These are phyloP conservation scores for Coccomyxa subellipsoidea DNA, from an alignment of 163 green algal species.

Conservation along the genomic window DNA sequence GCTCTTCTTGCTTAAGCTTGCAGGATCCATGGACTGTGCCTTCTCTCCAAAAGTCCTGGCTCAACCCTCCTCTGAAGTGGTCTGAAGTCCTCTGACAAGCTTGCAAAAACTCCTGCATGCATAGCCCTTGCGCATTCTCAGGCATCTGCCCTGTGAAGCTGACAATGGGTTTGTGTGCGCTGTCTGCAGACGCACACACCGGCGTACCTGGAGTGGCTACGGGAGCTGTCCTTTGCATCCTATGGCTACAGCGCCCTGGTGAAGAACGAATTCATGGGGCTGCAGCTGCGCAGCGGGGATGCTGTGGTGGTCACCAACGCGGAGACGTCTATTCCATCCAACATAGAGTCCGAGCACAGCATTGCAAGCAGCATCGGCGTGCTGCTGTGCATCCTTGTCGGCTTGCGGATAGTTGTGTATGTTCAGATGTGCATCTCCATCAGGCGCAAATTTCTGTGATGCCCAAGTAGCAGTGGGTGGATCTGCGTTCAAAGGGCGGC, in stretches of 20 bases:
- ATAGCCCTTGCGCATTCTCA: background rate
- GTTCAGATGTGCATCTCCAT: conserved; percentile 1
- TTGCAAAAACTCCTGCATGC: too few species aligned
- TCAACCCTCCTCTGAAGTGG: too few species aligned
- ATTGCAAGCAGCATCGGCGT: conserved; percentile 24
- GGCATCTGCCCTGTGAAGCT: background rate
- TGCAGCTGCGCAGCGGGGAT: background rate
- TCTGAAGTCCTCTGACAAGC: too few species aligned
- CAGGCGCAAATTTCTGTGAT: background rate
- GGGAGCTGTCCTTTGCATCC: conserved; percentile 36
- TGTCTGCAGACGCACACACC: conserved; percentile 17
- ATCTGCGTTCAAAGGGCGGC: too few species aligned
- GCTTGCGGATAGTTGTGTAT: conserved; percentile 14
- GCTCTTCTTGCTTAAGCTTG: background rate
- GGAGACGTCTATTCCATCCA: background rate
- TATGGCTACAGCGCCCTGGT: conserved; percentile 32
- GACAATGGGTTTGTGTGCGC: background rate
- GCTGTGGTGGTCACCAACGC: background rate
- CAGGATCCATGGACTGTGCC: background rate
- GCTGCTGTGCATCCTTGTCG: conserved; percentile 32
- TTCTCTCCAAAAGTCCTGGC: too few species aligned
- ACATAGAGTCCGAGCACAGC: conserved; percentile 27
- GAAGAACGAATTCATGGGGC: background rate
- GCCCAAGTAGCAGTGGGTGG: too few species aligned
- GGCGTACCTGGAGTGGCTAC: conserved; percentile 36